Base-by-base conservation (phyloP, 2,329 filamentous ascomycete genomes). In the Alternaria sp. region DNA sequence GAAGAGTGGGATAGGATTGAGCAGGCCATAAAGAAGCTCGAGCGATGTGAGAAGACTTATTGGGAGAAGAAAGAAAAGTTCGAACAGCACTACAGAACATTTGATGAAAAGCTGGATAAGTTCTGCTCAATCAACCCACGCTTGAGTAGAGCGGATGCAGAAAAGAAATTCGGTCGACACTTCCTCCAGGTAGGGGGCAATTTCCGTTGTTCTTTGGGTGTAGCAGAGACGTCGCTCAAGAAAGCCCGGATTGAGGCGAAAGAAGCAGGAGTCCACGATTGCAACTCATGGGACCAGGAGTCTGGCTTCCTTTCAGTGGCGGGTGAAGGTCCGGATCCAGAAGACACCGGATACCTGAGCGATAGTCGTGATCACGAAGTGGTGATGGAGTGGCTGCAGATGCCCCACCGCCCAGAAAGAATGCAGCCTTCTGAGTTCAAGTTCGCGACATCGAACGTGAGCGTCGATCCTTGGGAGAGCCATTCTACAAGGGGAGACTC, bases 331-430 rank as follows among this genome's bases (percentile, higher is more conserved):
- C 44, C 21, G n/a, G 37, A 41, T 41, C 37, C 9, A 18, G 37
- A 41, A 41, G 37, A 41, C 5, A 41, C 15, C 0, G 37, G 37
- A 18, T 41, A 41, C 0, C 0, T 41, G 37, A 41, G 37, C 37
- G 37, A 41, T 41, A 41, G 0, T 41, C 37, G 37, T 18, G 37
- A 41, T 41, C 37, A n/a, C n/a, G 37, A 41, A 41, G 37, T 41
- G 37, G 37, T 41, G n/a, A 41, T 0, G n/a, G 37, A 41, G 37
- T 41, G 37, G 37, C 37, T 41, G 37, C 37, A 41, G 37, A 41
- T 41, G 37, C n/a, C 37, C 2, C 0, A 41, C 0, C 0, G 37
- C 37, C 8, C 37, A 41, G 37, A 18, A 6, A 6, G 0, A 0
- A 41, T 41, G 37, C 37, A 41, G 37, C 37, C 37, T 41, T 41